These are phyloP conservation scores for Colletotrichum aenigma DNA, from an alignment of 2,329 filamentous ascomycete genomes.

Conservation along the genomic window DNA sequence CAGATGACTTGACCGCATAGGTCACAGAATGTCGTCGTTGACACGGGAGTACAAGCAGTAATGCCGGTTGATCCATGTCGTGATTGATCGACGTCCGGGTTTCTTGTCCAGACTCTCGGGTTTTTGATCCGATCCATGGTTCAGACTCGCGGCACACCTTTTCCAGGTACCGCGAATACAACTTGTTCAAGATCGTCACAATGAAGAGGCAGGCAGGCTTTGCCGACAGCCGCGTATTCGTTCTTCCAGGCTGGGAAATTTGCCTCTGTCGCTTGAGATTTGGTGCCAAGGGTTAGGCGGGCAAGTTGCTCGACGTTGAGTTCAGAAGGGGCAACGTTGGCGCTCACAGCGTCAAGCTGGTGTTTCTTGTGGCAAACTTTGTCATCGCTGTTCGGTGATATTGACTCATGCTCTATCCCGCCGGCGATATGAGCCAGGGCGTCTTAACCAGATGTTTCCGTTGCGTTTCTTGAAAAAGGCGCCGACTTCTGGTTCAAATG, in stretches of 20 bases:
- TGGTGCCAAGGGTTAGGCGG: not conserved
- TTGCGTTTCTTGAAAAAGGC: not conserved
- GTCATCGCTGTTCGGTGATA: not conserved
- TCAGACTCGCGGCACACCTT: not conserved
- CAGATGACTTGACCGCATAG: not conserved
- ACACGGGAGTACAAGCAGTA: not conserved
- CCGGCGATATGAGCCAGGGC: not conserved
- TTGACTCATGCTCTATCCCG: not conserved
- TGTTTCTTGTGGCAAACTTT: not conserved
- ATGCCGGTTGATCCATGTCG: not conserved
- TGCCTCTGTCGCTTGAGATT: not conserved
- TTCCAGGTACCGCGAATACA: not conserved
- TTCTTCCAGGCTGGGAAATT: not conserved
- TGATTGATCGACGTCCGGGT: not conserved
- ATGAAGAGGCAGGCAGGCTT: not conserved
- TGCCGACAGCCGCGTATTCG: not conserved
- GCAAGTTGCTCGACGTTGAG: not conserved
- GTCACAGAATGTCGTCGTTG: not conserved
- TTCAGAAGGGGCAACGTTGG: not conserved
- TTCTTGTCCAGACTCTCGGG: not conserved
- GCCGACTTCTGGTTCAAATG: not conserved
- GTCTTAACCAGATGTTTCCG: too few species aligned
- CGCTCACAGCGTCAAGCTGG: not conserved
- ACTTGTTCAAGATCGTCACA: not conserved
- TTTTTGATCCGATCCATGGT: not conserved